A percentile compares a stretch with the other conserved stretches of the same genome.
Conservation (phyloP, 495 filamentous ascomycete genomes). For the Xylaria longipes region DNA sequence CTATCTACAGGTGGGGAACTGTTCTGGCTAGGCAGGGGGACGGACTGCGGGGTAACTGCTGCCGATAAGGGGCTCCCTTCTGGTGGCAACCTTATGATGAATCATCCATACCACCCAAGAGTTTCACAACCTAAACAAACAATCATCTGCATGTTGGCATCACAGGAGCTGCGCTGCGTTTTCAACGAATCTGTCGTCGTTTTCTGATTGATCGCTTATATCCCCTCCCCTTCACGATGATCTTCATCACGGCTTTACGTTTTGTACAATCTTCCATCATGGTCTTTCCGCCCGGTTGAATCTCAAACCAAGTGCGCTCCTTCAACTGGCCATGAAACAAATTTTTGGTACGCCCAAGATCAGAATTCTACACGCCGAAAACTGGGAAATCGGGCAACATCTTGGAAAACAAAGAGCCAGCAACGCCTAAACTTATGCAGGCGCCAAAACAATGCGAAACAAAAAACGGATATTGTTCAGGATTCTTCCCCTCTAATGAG, state of each 20-base stretch:
- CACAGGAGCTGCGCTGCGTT: neutral
- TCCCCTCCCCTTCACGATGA: neutral
- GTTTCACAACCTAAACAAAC: neutral
- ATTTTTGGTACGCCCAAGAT: neutral
- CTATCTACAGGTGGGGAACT: neutral
- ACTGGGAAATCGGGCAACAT: slow-evolving; percentile 8
- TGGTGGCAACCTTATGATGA: slow-evolving; percentile 1
- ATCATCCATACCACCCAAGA: neutral
- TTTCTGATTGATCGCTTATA: neutral
- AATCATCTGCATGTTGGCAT: neutral
- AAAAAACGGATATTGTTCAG: slow-evolving; percentile 23
- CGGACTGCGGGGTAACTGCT: slow-evolving; percentile 21
- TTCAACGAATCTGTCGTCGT: neutral
- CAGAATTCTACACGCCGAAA: neutral
- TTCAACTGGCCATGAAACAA: neutral
- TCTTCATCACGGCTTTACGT: slow-evolving; percentile 1
- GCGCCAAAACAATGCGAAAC: slow-evolving; percentile 26
- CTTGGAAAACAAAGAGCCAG: slow-evolving; percentile 26
- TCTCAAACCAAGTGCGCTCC: neutral
- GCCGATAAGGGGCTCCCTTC: slow-evolving; percentile 17
- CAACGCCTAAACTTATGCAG: slow-evolving; percentile 41
- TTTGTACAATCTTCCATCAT: slow-evolving; percentile 27
- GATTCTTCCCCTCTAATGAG: slow-evolving; percentile 1
- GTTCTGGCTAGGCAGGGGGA: neutral
- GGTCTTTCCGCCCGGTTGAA: neutral